phyloP scores from a whole-genome alignment of 1,284 basidiomycete species.

The Spongiforma sp. region DNA sequence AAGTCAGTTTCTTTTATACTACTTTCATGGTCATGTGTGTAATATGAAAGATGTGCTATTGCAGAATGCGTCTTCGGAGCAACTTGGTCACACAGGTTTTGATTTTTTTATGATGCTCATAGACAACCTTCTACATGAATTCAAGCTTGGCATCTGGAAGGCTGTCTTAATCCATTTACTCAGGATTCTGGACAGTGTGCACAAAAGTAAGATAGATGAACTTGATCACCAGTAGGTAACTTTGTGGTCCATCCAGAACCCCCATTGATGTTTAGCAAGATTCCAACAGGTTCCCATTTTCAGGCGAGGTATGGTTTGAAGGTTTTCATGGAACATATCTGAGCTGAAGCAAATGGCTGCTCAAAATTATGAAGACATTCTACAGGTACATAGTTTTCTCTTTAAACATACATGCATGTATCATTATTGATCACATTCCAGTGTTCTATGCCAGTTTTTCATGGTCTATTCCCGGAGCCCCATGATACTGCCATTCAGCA shows the following conservation, averaged over 20 bases:
- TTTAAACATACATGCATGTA: background rate
- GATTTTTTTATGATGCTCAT: background rate
- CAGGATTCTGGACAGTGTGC: background rate
- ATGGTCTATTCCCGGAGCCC: background rate
- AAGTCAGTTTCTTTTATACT: background rate
- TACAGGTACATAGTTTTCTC: background rate
- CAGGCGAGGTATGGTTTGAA: background rate
- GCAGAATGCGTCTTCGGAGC: background rate
- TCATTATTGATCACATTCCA: background rate
- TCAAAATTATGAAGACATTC: background rate
- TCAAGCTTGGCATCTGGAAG: background rate
- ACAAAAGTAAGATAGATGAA: background rate
- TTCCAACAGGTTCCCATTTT: background rate
- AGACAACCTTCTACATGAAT: background rate
- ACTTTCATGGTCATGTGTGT: too few relatives aligned
- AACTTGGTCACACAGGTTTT: background rate
- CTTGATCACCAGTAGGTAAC: background rate
- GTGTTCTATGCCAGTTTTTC: background rate
- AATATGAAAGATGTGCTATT: too few relatives aligned
- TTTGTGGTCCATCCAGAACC: background rate
- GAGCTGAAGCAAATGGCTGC: background rate
- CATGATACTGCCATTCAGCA: background rate
- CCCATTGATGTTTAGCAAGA: background rate
- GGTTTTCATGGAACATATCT: background rate
- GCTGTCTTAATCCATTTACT: background rate